These are phyloP conservation scores for Cucurbita pepo DNA, from an alignment of 306 rosid genomes.

Conservation along the genomic window DNA sequence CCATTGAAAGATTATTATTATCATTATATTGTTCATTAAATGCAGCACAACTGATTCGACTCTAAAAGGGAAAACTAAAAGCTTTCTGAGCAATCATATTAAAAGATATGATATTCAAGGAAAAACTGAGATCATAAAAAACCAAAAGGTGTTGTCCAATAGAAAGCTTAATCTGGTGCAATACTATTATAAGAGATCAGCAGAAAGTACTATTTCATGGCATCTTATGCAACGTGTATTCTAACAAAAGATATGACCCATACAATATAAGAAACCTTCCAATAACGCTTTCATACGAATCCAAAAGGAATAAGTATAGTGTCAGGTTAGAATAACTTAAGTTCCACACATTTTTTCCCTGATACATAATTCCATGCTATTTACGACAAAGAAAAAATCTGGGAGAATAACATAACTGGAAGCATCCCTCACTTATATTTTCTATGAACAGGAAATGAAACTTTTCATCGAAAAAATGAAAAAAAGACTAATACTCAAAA, in stretches of 20 bases:
- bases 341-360: background rate
- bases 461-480: no score
- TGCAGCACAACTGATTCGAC: background rate
- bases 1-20: background rate
- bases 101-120: background rate
- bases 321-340: background rate
- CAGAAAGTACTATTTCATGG: background rate
- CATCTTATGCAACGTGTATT: background rate
- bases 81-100: background rate
- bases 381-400: background rate
- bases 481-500: no score
- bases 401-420: background rate
- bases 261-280: background rate
- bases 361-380: background rate
- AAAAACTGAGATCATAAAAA: background rate
- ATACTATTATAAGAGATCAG: background rate
- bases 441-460: no score
- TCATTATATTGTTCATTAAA: background rate
- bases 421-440: no score
- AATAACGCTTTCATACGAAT: background rate
- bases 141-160: background rate
- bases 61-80: background rate
- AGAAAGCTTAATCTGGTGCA: background rate
- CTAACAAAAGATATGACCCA: background rate
- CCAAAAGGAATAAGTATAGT: background rate